Evolutionary conservation across 1,284 basidiomycete species (phyloP), one percentile per base, ranked within the genome.

Genomic region (Sanghuangporus sanghuang): DNA sequence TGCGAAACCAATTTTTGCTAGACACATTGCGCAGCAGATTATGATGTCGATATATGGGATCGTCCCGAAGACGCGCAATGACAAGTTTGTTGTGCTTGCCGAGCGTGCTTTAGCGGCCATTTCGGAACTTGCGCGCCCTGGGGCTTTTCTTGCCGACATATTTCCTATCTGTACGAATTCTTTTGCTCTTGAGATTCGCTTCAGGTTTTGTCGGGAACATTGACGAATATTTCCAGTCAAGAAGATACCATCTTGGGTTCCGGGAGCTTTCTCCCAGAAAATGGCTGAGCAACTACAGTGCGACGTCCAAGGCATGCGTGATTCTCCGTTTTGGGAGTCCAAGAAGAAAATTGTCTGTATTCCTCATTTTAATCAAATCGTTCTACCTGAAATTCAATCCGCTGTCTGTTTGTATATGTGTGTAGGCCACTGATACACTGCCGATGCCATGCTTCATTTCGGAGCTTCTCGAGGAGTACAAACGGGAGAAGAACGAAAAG

Each of bases 191-290:
- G 11, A n/a, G 27, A 35, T 44, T 54, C 9, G 16, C 6, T 27
- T 52, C 7, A 8, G 2, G n/a, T n/a, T 21, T 11, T 44, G 27
- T 32, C 27, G 27, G n/a, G 57, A 6, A 38, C 18, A 38, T 23
- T 42, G 44, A 44, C 2, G 14, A 3, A 49, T n/a, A 32, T 46
- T 40, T 49, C 8, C 23, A 64, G 63, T 66, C 35, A 63, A 64
- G 42, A 38, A 63, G 50, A 54, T 67, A 16, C 66, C 66, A 21
- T 49, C 56, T n/a, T 67, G 66, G 66, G 53, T 67, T 36, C 66
- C 66, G 1, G 66, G 66, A 6, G 61, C 63, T 5, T 36, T 40
- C 32, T 65, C 57, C 50, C 61, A 62, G 38, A 61, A 61, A 38
- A 40, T 58, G 27, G 63, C 63, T 6, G 42, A 57, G 48, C 57